phyloP scores from a whole-genome alignment of 805 yeast genomes.

The Suhomyces sp. region DNA sequence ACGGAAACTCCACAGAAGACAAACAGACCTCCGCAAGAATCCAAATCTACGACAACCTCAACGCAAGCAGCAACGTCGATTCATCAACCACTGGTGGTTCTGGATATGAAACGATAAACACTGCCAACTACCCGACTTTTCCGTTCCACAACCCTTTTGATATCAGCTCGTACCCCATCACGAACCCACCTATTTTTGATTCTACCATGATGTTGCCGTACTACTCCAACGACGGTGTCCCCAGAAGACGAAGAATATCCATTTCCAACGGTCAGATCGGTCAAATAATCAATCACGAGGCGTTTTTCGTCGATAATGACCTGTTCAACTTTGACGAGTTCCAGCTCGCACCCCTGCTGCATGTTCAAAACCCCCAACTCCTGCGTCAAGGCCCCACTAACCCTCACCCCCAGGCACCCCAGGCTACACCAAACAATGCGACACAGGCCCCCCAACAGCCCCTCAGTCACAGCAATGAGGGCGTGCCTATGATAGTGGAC shows the following conservation, averaged over 20 bases:
- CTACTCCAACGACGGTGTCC: slow-evolving; percentile 27
- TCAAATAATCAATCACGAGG: slow-evolving; percentile 55
- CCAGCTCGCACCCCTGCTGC: not conserved
- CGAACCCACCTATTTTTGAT: slow-evolving; percentile 48
- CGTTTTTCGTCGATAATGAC: slow-evolving; percentile 28
- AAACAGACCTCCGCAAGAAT: not conserved
- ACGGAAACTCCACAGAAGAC: not conserved
- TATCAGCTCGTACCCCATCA: slow-evolving; percentile 38
- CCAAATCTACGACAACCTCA: not conserved
- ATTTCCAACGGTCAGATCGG: slow-evolving; percentile 85
- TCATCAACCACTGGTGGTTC: not conserved
- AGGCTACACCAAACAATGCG: not conserved
- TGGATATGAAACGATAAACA: not conserved
- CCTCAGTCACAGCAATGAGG: not conserved
- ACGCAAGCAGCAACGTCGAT: not conserved
- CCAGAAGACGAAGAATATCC: slow-evolving; percentile 64
- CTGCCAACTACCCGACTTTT: slow-evolving; percentile 4
- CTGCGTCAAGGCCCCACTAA: slow-evolving; percentile 5
- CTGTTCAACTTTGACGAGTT: slow-evolving; percentile 17
- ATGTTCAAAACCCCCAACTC: slow-evolving; percentile 1
- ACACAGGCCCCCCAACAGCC: not conserved
- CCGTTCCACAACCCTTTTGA: slow-evolving; percentile 39
- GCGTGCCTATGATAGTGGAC: not conserved
- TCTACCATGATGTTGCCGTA: slow-evolving; percentile 38
- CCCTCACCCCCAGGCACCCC: not conserved